phyloP scores from a whole-genome alignment of 805 yeast species.

The Ogataea trehalophila region DNA sequence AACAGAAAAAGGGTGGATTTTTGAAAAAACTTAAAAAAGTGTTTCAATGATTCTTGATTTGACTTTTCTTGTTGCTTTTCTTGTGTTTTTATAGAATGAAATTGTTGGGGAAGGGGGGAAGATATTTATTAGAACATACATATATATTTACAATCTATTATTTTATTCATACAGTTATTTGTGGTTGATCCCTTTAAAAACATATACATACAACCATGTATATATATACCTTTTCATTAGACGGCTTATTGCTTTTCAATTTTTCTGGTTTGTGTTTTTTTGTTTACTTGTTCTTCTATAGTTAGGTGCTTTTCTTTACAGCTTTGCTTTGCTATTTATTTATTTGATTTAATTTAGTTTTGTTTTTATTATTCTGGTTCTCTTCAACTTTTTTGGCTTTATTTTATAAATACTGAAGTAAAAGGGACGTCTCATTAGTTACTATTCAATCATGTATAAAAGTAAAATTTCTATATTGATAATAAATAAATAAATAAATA shows the following conservation, averaged over 20 bases:
- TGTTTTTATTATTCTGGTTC: not conserved
- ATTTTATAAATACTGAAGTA: too few relatives aligned
- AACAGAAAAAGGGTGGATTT: slow-evolving; percentile 7
- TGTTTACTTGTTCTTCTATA: not conserved
- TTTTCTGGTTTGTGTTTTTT: not conserved
- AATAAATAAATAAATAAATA: not conserved
- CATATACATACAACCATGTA: too few relatives aligned
- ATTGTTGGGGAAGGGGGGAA: too few relatives aligned
- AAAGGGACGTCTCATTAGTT: too few relatives aligned
- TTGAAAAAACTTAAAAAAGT: slow-evolving; percentile 17
- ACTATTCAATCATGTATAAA: not conserved
- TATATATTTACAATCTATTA: not conserved
- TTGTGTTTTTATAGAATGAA: not conserved
- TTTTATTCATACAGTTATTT: not conserved
- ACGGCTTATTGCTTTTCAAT: not conserved
- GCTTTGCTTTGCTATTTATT: not conserved
- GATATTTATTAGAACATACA: not conserved
- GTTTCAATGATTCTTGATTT: slow-evolving; percentile 13
- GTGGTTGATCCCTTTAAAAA: too few relatives aligned
- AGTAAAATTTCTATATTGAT: not conserved
- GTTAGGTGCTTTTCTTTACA: not conserved
- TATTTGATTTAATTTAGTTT: too few relatives aligned
- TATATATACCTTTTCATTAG: too few relatives aligned
- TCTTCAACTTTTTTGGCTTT: not conserved
- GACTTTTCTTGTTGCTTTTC: slow-evolving; percentile 18